phyloP scores from a whole-genome alignment of 495 filamentous ascomycete species.

The Poronia punctata region DNA sequence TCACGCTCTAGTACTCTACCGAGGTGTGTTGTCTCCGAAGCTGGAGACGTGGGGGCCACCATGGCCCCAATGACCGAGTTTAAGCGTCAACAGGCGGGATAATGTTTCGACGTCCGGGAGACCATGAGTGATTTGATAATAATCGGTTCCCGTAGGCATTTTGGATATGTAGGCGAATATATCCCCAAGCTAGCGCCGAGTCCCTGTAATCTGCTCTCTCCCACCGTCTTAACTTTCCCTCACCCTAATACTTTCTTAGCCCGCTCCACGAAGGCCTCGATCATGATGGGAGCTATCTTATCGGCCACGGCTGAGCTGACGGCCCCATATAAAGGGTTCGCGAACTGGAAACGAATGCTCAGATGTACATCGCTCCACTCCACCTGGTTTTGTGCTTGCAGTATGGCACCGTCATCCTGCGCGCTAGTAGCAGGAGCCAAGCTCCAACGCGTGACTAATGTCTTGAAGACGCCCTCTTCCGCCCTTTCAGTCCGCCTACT shows the following conservation, averaged over 20 bases:
- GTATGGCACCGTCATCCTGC: conserved; percentile 4
- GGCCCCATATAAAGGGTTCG: conserved; percentile 73
- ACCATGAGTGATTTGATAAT: too few species aligned
- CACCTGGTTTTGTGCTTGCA: conserved; percentile 24
- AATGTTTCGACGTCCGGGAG: too few species aligned
- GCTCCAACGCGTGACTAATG: conserved; percentile 73
- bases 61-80: too few species aligned
- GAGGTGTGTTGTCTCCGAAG: too few species aligned
- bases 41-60: too few species aligned
- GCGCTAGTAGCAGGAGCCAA: conserved; percentile 26
- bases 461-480: conserved; percentile 61
- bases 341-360: conserved; percentile 71
- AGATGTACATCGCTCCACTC: conserved; percentile 66
- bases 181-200: conserved; percentile 7
- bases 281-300: conserved; percentile 79
- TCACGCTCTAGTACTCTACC: too few species aligned
- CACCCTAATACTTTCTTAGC: conserved; percentile 39
- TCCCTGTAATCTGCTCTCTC: too few species aligned
- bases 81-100: too few species aligned
- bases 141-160: too few species aligned
- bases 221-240: too few species aligned
- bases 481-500: neutral
- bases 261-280: conserved; percentile 85
- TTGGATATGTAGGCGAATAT: conserved; percentile 10
- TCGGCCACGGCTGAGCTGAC: conserved; percentile 74